phyloP scores from a whole-genome alignment of 2,329 filamentous ascomycete species.

The Fusarium pininemorale region DNA sequence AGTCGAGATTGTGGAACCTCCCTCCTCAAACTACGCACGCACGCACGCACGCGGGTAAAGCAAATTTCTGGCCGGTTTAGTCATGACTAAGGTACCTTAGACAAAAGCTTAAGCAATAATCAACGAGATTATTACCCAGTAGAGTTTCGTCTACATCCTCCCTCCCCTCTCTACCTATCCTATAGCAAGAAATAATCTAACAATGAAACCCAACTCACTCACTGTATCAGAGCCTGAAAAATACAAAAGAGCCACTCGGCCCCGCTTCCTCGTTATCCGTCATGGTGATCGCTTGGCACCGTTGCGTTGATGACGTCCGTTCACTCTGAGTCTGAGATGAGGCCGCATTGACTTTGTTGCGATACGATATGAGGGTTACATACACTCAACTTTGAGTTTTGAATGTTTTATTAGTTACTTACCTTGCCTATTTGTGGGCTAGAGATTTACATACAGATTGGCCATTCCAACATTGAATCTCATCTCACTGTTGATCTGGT shows the following conservation, averaged over 20 bases:
- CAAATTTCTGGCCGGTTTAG: conserved; percentile 6
- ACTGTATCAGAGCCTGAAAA: conserved; percentile 1
- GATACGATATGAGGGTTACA: neutral
- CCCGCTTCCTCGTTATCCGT: conserved; percentile 24
- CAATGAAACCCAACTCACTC: neutral
- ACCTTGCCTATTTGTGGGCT: neutral
- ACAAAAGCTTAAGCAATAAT: conserved; percentile 11
- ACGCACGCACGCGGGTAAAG: conserved; percentile 1
- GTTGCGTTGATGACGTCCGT: conserved; percentile 24
- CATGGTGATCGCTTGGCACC: conserved; percentile 17
- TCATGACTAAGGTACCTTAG: neutral
- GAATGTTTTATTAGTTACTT: neutral
- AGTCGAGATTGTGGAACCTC: conserved; percentile 10
- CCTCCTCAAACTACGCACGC: neutral
- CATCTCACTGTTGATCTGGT: conserved; percentile 41
- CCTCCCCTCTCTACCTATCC: neutral
- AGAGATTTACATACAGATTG: neutral
- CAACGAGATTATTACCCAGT: conserved; percentile 3
- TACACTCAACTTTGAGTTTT: neutral
- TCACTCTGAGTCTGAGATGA: conserved; percentile 4
- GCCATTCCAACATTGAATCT: conserved; percentile 18
- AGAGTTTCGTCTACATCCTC: conserved; percentile 5
- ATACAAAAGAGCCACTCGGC: neutral
- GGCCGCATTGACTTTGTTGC: conserved; percentile 19
- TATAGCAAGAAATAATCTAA: neutral